Base-by-base conservation (phyloP, 495 filamentous ascomycete species). In the Podospora bellae-mahoneyi region DNA sequence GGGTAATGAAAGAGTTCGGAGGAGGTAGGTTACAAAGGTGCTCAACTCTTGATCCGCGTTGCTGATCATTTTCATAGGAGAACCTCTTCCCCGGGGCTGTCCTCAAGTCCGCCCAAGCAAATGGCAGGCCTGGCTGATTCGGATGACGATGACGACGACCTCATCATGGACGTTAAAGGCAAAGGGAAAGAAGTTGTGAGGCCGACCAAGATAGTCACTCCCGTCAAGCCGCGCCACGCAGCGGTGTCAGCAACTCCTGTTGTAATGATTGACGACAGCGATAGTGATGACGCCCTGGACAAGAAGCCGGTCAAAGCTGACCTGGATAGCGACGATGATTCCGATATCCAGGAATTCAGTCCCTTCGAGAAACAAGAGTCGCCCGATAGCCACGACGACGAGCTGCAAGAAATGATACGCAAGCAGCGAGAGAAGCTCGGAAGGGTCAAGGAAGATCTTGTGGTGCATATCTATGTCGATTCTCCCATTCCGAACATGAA, bases 401-500 rank as follows among this genome's bases (percentile, higher is more conserved):
- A 69, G 19, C 54, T 53, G 20, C 34, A 62, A 19, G 64, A 62
- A 10, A 86, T 93, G 54, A 84, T 90, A 67, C 83, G 94, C 59
- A 90, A 92, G 73, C 90, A 90, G 32, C 87, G 16, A 30, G 55
- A 54, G 68, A 74, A 60, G 76, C 73, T 10, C 64, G 63, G 58
- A 59, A 62, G 7, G n/a, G 67, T 2, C 67, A 68, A 28, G 57
- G 23, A 2, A 0, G 60, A 13, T 60, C 54, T n/a, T 32, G 63
- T 3, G 30, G 70, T 13, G 55, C 59, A 27, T 9, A 16, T 76
- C 5, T 0, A 73, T 6, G 58, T 74, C 16, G 64, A 63, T 0
- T 76, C 77, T 0, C 63, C n/a, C 3, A 20, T 76, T 5, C 62
- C 65, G 3, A 64, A 64, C 58, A 65, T 67, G 15, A 15, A 19